These are phyloP conservation scores for Komagataella pseudopastoris DNA, from an alignment of 805 yeast species.

Conservation along the genomic window DNA sequence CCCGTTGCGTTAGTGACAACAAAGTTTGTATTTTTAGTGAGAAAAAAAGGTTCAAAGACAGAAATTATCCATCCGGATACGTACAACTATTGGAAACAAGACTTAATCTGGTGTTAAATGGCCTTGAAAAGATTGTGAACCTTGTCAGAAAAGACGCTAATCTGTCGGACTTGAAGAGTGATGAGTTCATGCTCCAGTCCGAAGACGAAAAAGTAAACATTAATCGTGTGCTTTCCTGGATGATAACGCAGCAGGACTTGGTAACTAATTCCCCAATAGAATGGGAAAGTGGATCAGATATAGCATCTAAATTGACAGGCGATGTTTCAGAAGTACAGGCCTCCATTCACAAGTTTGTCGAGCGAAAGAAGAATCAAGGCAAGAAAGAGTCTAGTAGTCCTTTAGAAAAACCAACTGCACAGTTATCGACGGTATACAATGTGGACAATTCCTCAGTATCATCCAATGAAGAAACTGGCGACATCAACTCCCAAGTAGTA, in stretches of 20 bases:
- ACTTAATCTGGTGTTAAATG: conserved; percentile 33
- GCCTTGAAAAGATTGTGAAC: conserved; percentile 28
- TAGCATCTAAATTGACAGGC: conserved; percentile 22
- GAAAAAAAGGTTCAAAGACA: conserved; percentile 38
- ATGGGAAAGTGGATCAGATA: conserved; percentile 29
- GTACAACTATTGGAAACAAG: conserved; percentile 52
- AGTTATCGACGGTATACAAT: background rate
- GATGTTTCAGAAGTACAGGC: conserved; percentile 12
- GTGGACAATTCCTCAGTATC: background rate
- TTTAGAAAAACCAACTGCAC: background rate
- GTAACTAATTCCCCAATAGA: conserved; percentile 25
- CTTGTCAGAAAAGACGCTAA: conserved; percentile 9
- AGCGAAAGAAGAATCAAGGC: conserved; percentile 11
- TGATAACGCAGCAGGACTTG: conserved; percentile 25
- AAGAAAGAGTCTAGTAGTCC: background rate
- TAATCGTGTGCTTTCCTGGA: conserved; percentile 29
- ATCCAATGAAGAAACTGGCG: background rate
- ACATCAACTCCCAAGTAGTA: background rate
- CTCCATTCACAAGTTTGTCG: conserved; percentile 21
- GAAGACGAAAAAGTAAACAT: conserved; percentile 21
- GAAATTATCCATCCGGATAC: conserved; percentile 43
- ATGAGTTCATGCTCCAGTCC: background rate
- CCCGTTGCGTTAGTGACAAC: conserved; percentile 39
- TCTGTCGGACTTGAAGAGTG: conserved; percentile 1
- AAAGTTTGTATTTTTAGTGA: conserved; percentile 48